These are phyloP conservation scores for Myochromella boudieri DNA, from an alignment of 768 basidiomycete species.

Conservation along the genomic window DNA sequence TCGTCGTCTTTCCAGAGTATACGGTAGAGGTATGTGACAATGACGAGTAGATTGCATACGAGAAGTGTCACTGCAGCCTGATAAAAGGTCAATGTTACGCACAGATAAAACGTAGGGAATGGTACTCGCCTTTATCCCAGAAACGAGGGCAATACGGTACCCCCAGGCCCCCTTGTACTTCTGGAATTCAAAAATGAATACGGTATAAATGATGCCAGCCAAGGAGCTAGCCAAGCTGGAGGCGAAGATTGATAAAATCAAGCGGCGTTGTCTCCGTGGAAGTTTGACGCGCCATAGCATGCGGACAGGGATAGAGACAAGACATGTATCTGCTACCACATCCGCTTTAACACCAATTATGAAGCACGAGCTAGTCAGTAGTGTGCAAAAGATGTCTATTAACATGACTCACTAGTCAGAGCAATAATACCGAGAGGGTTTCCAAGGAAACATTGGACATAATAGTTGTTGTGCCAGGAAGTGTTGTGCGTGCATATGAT, in stretches of 20 bases:
- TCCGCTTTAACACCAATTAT: constrained; percentile 17
- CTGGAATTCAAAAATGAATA: constrained; percentile 17
- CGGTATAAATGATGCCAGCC: constrained; percentile 18
- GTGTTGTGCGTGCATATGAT: neutral
- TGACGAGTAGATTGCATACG: constrained; percentile 24
- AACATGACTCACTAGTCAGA: neutral
- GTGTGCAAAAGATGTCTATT: no score
- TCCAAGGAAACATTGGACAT: neutral
- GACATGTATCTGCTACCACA: constrained; percentile 22
- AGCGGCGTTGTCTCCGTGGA: constrained; percentile 15
- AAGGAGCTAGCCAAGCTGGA: constrained; percentile 22
- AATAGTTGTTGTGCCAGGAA: neutral
- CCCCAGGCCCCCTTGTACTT: constrained; percentile 5
- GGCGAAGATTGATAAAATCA: constrained; percentile 25
- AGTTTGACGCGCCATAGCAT: constrained; percentile 25
- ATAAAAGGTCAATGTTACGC: no score
- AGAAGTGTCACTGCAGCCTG: constrained; percentile 20
- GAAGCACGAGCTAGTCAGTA: neutral
- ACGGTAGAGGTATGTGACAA: constrained; percentile 16
- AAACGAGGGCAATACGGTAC: constrained; percentile 9
- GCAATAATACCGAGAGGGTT: neutral
- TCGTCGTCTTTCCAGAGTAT: constrained; percentile 11
- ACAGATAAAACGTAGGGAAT: no score
- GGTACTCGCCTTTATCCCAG: constrained; percentile 23
- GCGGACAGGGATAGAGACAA: constrained; percentile 22